phyloP scores from a whole-genome alignment of 176 grass and related monocot species.

The Ensete glaucum region DNA sequence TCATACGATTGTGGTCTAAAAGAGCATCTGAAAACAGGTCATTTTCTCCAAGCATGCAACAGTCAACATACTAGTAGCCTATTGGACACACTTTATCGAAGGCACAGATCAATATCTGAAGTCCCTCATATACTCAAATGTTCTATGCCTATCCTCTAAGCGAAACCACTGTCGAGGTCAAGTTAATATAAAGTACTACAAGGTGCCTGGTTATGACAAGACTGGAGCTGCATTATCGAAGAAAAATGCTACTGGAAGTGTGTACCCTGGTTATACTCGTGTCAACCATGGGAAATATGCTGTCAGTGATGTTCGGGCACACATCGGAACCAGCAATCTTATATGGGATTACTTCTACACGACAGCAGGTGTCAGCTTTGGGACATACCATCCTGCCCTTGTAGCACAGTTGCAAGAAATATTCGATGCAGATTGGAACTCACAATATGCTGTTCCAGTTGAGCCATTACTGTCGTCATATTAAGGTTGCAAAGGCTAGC shows the following conservation, averaged over 20 bases:
- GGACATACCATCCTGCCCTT: constrained; percentile 51
- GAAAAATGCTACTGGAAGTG: constrained; percentile 30
- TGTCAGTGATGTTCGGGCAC: constrained; percentile 49
- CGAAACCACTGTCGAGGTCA: constrained; percentile 61
- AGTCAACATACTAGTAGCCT: constrained; percentile 57
- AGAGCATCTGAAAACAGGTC: constrained; percentile 30
- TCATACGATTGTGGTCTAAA: too few relatives aligned
- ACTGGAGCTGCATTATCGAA: constrained; percentile 40
- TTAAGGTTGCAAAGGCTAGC: not conserved
- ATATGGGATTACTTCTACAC: constrained; percentile 96
- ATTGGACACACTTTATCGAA: constrained; percentile 68
- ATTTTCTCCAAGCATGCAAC: constrained; percentile 68
- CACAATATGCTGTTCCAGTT: constrained; percentile 51
- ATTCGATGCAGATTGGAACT: constrained; percentile 79
- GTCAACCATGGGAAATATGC: constrained; percentile 92
- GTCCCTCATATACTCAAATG: constrained; percentile 65
- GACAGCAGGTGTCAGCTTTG: constrained; percentile 79
- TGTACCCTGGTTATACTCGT: constrained; percentile 51
- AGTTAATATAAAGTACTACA: constrained; percentile 64
- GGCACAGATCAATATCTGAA: constrained; percentile 67
- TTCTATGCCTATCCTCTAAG: constrained; percentile 46
- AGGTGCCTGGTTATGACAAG: constrained; percentile 58
- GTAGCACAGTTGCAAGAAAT: constrained; percentile 62
- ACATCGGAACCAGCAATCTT: constrained; percentile 83
- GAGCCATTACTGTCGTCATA: constrained; percentile 26